These are phyloP conservation scores for Capsicum pubescens DNA, from an alignment of 257 asterid genomes.

Conservation along the genomic window DNA sequence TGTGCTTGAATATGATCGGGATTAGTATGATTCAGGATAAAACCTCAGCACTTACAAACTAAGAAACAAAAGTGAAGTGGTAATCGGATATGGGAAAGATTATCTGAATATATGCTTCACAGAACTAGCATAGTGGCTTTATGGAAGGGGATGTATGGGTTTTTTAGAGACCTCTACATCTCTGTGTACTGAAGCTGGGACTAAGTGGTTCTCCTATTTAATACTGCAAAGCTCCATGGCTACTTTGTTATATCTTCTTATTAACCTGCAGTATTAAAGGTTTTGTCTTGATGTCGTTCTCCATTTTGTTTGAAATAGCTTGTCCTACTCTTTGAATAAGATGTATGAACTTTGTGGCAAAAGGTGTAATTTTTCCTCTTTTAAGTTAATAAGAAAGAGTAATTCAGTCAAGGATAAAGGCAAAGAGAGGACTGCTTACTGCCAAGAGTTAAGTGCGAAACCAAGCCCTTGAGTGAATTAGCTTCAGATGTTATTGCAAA, in stretches of 20 bases:
- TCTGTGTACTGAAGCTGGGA: neutral
- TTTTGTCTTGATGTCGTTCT: slow-evolving; percentile 20
- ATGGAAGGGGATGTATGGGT: slow-evolving; percentile 2
- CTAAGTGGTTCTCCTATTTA: neutral
- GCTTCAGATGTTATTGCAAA: slow-evolving; percentile 4
- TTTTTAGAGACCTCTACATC: neutral
- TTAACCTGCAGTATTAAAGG: neutral
- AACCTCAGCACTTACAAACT: neutral
- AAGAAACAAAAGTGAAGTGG: neutral
- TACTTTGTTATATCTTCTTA: slow-evolving; percentile 15
- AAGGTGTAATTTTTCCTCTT: neutral
- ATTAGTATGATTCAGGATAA: slow-evolving; percentile 16
- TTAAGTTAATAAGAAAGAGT: slow-evolving; percentile 1
- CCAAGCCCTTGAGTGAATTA: neutral
- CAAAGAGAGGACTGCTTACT: neutral
- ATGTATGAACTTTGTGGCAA: slow-evolving; percentile 8
- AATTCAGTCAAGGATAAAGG: neutral
- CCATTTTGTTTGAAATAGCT: neutral
- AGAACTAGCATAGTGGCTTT: slow-evolving; percentile 25
- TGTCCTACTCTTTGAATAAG: neutral
- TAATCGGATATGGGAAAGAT: neutral
- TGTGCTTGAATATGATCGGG: neutral
- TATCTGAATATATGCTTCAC: neutral
- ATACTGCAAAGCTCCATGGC: slow-evolving; percentile 12
- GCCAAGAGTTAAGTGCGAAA: neutral